Conservation (phyloP, 1,139 yeast genomes). For the Pichia sp. region DNA sequence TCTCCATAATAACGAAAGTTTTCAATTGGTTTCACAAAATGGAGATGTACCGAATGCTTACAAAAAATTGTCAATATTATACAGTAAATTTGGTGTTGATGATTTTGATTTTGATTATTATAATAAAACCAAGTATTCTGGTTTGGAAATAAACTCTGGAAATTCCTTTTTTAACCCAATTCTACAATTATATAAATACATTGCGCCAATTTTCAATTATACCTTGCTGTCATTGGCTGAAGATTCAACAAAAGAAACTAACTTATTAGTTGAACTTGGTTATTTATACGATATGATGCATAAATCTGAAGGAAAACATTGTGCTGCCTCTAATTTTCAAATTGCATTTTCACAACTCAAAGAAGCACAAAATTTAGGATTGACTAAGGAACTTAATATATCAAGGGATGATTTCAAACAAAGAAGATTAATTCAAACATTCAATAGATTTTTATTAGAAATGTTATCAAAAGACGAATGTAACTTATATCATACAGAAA, state of each 20-base stretch:
- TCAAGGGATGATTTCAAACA: constrained; percentile 27
- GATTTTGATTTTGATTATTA: constrained; percentile 89
- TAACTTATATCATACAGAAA: constrained; percentile 24
- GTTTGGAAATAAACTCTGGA: constrained; percentile 80
- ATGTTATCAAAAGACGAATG: constrained; percentile 44
- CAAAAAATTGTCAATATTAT: constrained; percentile 66
- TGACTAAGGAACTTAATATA: constrained; percentile 43
- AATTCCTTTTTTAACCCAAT: constrained; percentile 77
- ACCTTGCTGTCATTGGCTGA: constrained; percentile 49
- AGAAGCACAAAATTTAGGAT: constrained; percentile 43
- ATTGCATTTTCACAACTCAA: constrained; percentile 39
- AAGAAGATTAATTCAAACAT: constrained; percentile 41
- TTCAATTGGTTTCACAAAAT: constrained; percentile 23
- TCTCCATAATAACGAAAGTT: constrained; percentile 2
- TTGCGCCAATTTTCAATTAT: constrained; percentile 63
- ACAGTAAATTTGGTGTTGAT: constrained; percentile 86
- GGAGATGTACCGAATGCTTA: constrained; percentile 63
- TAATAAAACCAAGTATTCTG: constrained; percentile 71
- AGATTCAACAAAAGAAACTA: constrained; percentile 52
- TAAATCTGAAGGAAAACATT: constrained; percentile 68
- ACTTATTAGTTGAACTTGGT: constrained; percentile 74
- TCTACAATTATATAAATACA: constrained; percentile 75
- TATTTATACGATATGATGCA: constrained; percentile 86
- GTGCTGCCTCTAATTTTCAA: constrained; percentile 69
- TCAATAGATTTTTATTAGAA: constrained; percentile 54